Evolutionary conservation across 2,329 filamentous ascomycete genomes (phyloP).

Genomic region (Phoma sp.): DNA sequence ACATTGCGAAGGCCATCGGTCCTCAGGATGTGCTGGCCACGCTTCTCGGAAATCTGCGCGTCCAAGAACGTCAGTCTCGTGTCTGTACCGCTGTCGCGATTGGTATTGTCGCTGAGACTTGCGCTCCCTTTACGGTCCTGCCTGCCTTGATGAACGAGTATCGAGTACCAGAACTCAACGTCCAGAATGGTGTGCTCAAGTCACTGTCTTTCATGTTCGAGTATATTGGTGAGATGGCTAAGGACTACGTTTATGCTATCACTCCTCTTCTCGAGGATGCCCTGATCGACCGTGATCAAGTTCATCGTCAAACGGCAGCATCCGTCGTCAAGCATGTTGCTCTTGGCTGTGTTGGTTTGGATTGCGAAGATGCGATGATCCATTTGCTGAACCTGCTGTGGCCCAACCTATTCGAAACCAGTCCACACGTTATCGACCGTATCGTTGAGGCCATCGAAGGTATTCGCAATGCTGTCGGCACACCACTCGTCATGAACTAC

Average conservation of each 20-base stretch:
- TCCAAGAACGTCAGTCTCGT: slow-evolving; percentile 96
- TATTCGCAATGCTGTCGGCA: slow-evolving; percentile 89
- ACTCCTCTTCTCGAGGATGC: slow-evolving; percentile 95
- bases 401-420: slow-evolving; percentile 97
- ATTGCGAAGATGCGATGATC: slow-evolving; percentile 98
- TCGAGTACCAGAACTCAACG: slow-evolving; percentile 95
- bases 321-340: slow-evolving; percentile 98
- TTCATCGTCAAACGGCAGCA: slow-evolving; percentile 94
- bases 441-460: slow-evolving; percentile 98
- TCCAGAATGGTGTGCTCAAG: slow-evolving; percentile 98
- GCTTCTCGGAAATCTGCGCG: slow-evolving; percentile 91
- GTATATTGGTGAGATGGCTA: slow-evolving; percentile 99
- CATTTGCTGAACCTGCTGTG: slow-evolving; percentile 95
- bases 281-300: slow-evolving; percentile 95
- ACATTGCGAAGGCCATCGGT: slow-evolving; percentile 98
- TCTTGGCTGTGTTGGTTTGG: slow-evolving; percentile 93
- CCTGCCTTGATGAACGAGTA: slow-evolving; percentile 99
- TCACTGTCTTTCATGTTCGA: slow-evolving; percentile 97
- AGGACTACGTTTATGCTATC: slow-evolving; percentile 98
- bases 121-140: slow-evolving; percentile 97
- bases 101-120: slow-evolving; percentile 97
- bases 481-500: slow-evolving; percentile 94
- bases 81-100: slow-evolving; percentile 99
- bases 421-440: slow-evolving; percentile 96
- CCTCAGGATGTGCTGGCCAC: slow-evolving; percentile 97